Evolutionary conservation across 2,329 filamentous ascomycete genomes (phyloP).

Genomic region (Alternaria sp.): DNA sequence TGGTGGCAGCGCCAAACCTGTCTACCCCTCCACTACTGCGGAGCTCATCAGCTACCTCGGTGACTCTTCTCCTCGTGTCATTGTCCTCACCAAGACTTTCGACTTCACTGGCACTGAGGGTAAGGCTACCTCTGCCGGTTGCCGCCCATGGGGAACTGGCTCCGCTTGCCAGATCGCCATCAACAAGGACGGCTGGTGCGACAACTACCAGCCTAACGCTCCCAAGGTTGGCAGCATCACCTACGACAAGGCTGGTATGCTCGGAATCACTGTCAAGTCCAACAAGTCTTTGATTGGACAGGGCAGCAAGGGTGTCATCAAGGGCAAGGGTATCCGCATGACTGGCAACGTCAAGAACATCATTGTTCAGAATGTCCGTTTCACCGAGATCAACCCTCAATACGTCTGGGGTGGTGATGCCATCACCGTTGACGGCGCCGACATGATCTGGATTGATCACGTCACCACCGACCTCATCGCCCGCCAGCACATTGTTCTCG

Average conservation of each 20-base stretch:
- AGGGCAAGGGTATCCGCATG: conserved; percentile 66
- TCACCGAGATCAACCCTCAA: conserved; percentile 55
- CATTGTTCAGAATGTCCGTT: conserved; percentile 58
- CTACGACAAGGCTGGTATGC: conserved; percentile 62
- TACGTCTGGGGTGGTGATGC: conserved; percentile 51
- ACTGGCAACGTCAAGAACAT: conserved; percentile 58
- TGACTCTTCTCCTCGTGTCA: conserved; percentile 63
- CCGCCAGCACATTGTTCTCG: conserved; percentile 69
- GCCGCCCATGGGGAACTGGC: conserved; percentile 62
- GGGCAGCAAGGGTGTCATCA: conserved; percentile 64
- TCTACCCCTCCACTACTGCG: conserved; percentile 41
- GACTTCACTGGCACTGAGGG: conserved; percentile 67
- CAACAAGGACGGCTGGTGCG: conserved; percentile 65
- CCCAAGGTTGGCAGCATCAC: conserved; percentile 55
- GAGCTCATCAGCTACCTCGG: conserved; percentile 69
- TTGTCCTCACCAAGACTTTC: conserved; percentile 65
- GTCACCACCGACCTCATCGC: conserved; percentile 64
- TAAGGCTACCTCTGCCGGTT: conserved; percentile 62
- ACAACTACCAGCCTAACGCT: conserved; percentile 65
- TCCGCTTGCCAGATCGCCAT: conserved; percentile 68
- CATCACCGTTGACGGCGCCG: conserved; percentile 42
- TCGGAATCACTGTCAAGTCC: conserved; percentile 62
- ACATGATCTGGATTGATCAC: conserved; percentile 41
- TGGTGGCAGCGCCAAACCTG: conserved; percentile 32
- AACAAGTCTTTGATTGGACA: conserved; percentile 68